Percentiles rank a stretch among this genome's conserved stretches.
phyloP scores from a whole-genome alignment of 2,329 filamentous ascomycete genomes.

The Trematosphaeria pertusa region DNA sequence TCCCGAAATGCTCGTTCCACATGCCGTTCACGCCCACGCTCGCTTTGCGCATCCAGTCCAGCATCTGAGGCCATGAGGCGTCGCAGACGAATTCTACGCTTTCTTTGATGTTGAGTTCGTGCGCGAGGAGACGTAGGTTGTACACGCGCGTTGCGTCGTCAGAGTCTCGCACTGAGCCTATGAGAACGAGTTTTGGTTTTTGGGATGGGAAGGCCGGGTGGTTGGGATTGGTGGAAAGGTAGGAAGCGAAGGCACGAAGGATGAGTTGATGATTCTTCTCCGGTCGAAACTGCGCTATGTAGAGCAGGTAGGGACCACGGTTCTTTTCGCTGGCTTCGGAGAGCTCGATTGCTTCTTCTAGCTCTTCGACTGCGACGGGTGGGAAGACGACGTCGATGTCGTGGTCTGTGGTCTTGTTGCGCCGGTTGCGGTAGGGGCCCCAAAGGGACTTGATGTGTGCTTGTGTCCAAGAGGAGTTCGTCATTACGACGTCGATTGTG shows the following conservation, averaged over 20 bases:
- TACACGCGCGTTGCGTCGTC: constrained; percentile 84
- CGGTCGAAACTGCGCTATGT: constrained; percentile 96
- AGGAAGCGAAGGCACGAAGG: constrained; percentile 80
- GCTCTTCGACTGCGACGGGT: constrained; percentile 86
- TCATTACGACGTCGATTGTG: constrained; percentile 92
- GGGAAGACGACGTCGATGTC: constrained; percentile 84
- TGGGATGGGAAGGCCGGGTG: constrained; percentile 53
- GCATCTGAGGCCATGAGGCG: constrained; percentile 85
- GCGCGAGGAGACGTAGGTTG: constrained; percentile 81
- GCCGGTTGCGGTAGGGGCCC: constrained; percentile 59
- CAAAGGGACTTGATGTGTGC: constrained; percentile 77
- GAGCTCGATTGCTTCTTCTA: constrained; percentile 77
- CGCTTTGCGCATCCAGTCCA: constrained; percentile 77
- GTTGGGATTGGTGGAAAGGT: constrained; percentile 56
- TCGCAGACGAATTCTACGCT: constrained; percentile 88
- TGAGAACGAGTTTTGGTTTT: constrained; percentile 75
- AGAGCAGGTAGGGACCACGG: constrained; percentile 78
- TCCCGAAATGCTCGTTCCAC: constrained; percentile 99
- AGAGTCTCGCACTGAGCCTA: constrained; percentile 91
- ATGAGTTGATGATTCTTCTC: constrained; percentile 96
- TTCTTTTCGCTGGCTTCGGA: constrained; percentile 70
- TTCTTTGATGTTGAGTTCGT: constrained; percentile 82
- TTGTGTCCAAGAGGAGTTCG: constrained; percentile 95
- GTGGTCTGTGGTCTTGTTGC: constrained; percentile 57
- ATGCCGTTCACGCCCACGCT: constrained; percentile 95